Evolutionary conservation across 441 rosid genomes (phyloP).

Genomic region (Francoa sonchifolia): DNA sequence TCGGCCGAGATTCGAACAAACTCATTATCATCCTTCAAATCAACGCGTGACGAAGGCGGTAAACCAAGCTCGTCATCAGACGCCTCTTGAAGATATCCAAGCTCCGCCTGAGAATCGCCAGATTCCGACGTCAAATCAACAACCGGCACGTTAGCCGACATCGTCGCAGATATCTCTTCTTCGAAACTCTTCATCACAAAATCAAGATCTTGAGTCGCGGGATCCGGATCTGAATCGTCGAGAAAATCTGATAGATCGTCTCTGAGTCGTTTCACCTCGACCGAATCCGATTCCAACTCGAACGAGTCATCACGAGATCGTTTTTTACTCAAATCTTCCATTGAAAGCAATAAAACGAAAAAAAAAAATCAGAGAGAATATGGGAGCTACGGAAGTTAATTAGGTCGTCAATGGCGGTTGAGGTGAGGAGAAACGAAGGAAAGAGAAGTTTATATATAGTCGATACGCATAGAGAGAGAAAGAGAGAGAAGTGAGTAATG

Average conservation of each 20-base stretch:
- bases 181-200: slow-evolving; percentile 62
- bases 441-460: slow-evolving; percentile 36
- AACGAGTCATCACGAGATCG: slow-evolving; percentile 28
- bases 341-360: background rate
- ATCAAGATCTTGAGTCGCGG: slow-evolving; percentile 42
- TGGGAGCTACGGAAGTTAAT: no score
- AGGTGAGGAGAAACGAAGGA: slow-evolving; percentile 19
- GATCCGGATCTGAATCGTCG: slow-evolving; percentile 36
- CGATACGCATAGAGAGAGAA: slow-evolving; percentile 15
- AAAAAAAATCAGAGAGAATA: background rate
- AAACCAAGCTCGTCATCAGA: slow-evolving; percentile 85
- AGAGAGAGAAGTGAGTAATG: slow-evolving; percentile 13
- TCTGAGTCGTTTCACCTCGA: slow-evolving; percentile 45
- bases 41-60: slow-evolving; percentile 50
- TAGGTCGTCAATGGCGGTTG: slow-evolving; percentile 9
- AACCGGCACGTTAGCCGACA: slow-evolving; percentile 15
- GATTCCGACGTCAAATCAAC: slow-evolving; percentile 31
- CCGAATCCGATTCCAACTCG: slow-evolving; percentile 23
- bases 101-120: slow-evolving; percentile 48
- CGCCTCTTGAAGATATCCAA: slow-evolving; percentile 62
- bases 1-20: slow-evolving; percentile 28
- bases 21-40: slow-evolving; percentile 19
- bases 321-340: slow-evolving; percentile 31
- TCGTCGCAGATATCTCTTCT: slow-evolving; percentile 32
- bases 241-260: slow-evolving; percentile 42